A percentile compares a stretch with the other conserved stretches of the same genome.
These are phyloP conservation scores for Heritiera fomes DNA, from an alignment of 345 rosid species.

Conservation along the genomic window DNA sequence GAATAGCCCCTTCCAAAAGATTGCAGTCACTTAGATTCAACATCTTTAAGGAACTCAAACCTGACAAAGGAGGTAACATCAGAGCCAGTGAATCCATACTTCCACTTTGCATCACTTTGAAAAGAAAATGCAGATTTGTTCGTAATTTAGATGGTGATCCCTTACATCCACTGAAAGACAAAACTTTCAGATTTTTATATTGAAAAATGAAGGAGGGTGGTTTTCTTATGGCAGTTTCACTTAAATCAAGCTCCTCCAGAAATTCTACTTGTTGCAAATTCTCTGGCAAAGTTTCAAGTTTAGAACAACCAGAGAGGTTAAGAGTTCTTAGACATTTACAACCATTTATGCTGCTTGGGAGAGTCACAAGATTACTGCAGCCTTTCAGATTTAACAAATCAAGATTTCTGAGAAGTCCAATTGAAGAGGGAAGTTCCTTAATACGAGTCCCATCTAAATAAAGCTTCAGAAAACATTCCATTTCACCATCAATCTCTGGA, in stretches of 20 bases:
- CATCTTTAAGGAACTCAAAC: conserved; percentile 29
- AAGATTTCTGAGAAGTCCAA: conserved; percentile 25
- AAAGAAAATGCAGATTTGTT: no score
- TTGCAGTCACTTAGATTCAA: conserved; percentile 32
- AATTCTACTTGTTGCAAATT: background rate
- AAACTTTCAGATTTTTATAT: conserved; percentile 22
- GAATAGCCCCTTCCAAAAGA: conserved; percentile 28
- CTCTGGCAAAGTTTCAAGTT: background rate
- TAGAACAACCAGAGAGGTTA: background rate
- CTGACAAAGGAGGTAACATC: conserved; percentile 24
- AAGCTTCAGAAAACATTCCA: conserved; percentile 19
- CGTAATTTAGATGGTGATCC: background rate
- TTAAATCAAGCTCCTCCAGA: background rate
- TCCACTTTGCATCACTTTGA: background rate
- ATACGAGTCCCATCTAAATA: conserved; percentile 31
- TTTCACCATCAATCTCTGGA: conserved; percentile 26
- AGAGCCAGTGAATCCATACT: background rate
- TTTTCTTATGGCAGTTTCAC: conserved; percentile 26
- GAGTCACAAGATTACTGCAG: conserved; percentile 25
- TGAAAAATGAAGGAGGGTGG: conserved; percentile 1
- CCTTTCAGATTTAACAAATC: no score
- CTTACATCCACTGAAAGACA: conserved; percentile 16
- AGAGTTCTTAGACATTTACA: conserved; percentile 27
- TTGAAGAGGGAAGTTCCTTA: conserved; percentile 25
- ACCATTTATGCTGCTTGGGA: conserved; percentile 32